Percentiles rank a stretch among this genome's conserved stretches.
These are phyloP conservation scores for Detonula confervacea DNA, from an alignment of 352 stramenopile genomes.

Conservation along the genomic window DNA sequence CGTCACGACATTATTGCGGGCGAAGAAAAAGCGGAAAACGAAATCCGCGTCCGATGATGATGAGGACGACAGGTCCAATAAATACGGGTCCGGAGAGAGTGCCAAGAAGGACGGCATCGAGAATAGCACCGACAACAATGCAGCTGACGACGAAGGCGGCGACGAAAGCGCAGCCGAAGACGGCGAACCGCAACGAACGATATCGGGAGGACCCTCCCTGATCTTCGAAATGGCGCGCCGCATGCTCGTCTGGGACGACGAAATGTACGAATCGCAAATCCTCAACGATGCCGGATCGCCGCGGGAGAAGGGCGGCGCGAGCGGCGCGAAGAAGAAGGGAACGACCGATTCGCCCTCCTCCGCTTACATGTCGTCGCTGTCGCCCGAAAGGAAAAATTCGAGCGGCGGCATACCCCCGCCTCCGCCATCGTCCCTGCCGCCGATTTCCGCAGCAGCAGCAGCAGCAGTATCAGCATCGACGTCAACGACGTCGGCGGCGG, in stretches of 20 bases:
- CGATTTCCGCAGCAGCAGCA: background rate
- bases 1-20: background rate
- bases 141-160: background rate
- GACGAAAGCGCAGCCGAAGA: background rate
- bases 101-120: background rate
- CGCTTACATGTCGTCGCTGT: no score
- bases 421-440: background rate
- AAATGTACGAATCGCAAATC: constrained; percentile 42
- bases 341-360: background rate
- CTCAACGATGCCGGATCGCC: constrained; percentile 46
- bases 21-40: constrained; percentile 18
- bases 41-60: background rate
- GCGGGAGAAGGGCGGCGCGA: background rate
- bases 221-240: constrained; percentile 80
- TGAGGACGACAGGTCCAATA: constrained; percentile 2
- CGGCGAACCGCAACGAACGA: constrained; percentile 36
- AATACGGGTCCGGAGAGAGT: no score
- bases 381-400: no score
- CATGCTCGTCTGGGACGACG: constrained; percentile 65
- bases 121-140: background rate
- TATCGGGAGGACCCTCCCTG: constrained; percentile 59
- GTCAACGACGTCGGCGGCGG: background rate
- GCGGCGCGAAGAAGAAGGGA: background rate
- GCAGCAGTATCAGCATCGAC: background rate
- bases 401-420: background rate